Conservation (phyloP, 495 filamentous ascomycete species). For the Bacidia rubella region DNA sequence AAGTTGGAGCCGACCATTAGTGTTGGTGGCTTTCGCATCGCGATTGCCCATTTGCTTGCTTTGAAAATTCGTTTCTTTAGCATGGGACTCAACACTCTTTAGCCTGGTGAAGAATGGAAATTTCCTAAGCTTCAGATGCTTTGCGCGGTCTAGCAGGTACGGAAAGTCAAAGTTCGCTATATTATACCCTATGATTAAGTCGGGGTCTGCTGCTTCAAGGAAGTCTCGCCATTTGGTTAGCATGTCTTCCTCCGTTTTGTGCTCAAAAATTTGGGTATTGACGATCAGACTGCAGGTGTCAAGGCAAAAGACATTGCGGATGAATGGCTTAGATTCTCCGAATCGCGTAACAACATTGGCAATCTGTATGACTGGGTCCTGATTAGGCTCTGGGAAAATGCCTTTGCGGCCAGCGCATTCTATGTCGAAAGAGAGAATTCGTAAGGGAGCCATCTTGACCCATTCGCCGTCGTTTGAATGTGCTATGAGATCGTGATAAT, state of each 20-base stretch:
- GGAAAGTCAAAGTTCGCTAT: slow-evolving; percentile 98
- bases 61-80: slow-evolving; percentile 71
- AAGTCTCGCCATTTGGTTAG: slow-evolving; percentile 81
- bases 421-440: slow-evolving; percentile 93
- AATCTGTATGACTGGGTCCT: slow-evolving; percentile 96
- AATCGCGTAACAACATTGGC: slow-evolving; percentile 95
- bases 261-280: slow-evolving; percentile 84
- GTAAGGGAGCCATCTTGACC: slow-evolving; percentile 94
- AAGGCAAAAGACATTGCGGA: slow-evolving; percentile 90
- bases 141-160: slow-evolving; percentile 83
- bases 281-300: slow-evolving; percentile 85
- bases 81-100: slow-evolving; percentile 44
- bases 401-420: slow-evolving; percentile 96
- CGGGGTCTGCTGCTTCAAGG: slow-evolving; percentile 79
- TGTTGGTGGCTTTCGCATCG: slow-evolving; percentile 87
- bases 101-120: slow-evolving; percentile 85
- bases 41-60: slow-evolving; percentile 99
- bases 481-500: slow-evolving; percentile 71
- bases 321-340: slow-evolving; percentile 88
- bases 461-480: slow-evolving; percentile 89
- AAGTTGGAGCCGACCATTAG: slow-evolving; percentile 82
- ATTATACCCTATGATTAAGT: slow-evolving; percentile 98
- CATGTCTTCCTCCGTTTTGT: slow-evolving; percentile 69
- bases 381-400: slow-evolving; percentile 82
- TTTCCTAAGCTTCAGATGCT: slow-evolving; percentile 54